Conservation (phyloP, 129 eudicot species). For the Scalesia atractyloides region DNA sequence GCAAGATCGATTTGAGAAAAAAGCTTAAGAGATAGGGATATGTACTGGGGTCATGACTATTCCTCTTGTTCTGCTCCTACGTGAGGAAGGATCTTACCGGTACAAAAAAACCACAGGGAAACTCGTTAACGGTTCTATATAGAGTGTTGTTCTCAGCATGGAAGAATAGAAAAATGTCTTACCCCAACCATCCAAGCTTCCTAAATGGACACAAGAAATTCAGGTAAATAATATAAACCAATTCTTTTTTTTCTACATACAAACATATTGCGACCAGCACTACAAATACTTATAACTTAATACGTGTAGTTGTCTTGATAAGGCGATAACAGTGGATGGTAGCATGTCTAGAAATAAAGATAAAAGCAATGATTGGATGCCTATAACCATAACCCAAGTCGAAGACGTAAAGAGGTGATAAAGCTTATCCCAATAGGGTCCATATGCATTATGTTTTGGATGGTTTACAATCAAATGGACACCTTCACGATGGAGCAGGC, state of each 20-base stretch:
- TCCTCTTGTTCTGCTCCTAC: background rate
- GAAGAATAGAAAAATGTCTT: background rate
- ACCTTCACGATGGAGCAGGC: conserved; percentile 86
- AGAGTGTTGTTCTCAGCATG: background rate
- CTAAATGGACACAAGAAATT: background rate
- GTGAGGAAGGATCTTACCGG: background rate
- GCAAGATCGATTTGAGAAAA: background rate
- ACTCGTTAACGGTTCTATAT: background rate
- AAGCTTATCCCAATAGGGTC: conserved; percentile 86
- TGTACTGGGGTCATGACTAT: background rate
- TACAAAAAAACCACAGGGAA: background rate
- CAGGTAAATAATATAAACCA: background rate
- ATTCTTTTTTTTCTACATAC: background rate
- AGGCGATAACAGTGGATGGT: too few relatives aligned
- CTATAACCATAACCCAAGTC: conserved; percentile 62
- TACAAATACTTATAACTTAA: background rate
- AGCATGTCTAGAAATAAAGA: background rate
- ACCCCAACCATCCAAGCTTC: background rate
- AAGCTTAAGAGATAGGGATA: background rate
- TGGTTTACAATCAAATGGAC: conserved; percentile 74
- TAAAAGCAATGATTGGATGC: conserved; percentile 14
- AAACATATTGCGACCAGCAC: background rate
- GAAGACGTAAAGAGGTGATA: conserved; percentile 85
- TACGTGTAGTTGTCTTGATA: conserved; percentile 51
- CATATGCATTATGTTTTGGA: conserved; percentile 80